A percentile compares a stretch with the other conserved stretches of the same genome.
phyloP scores from a whole-genome alignment of 2,329 filamentous ascomycete species.

The Malbranchea zuffiana region DNA sequence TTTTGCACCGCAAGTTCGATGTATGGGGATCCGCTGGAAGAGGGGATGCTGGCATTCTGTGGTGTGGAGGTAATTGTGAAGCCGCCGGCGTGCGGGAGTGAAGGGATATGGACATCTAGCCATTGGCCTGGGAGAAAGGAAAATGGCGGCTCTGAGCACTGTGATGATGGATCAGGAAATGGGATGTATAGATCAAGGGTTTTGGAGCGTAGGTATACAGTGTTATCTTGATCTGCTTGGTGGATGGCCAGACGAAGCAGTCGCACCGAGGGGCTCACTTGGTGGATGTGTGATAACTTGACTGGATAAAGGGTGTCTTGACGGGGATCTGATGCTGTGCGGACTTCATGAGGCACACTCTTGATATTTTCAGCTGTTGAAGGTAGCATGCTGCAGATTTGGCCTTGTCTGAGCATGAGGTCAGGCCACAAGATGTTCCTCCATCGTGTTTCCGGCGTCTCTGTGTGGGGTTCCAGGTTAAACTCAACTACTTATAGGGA shows the following conservation, averaged over 20 bases:
- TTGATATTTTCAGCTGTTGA: too few species aligned
- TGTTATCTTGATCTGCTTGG: not conserved
- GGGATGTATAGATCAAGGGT: not conserved
- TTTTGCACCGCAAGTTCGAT: slow-evolving; percentile 70
- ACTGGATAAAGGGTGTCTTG: slow-evolving; percentile 55
- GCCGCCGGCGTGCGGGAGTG: slow-evolving; percentile 59
- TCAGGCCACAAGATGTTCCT: too few species aligned
- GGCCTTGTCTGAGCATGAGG: too few species aligned
- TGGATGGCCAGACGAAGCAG: slow-evolving; percentile 54
- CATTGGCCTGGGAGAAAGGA: slow-evolving; percentile 77
- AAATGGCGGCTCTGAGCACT: slow-evolving; percentile 15
- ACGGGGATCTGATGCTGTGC: slow-evolving; percentile 64
- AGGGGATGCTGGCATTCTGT: slow-evolving; percentile 36
- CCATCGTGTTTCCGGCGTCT: too few species aligned
- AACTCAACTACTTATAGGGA: too few species aligned
- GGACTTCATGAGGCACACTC: slow-evolving; percentile 49
- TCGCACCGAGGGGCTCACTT: slow-evolving; percentile 57
- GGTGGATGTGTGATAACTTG: slow-evolving; percentile 48
- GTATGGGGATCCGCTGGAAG: slow-evolving; percentile 34
- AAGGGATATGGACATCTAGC: slow-evolving; percentile 71
- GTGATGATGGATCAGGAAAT: not conserved
- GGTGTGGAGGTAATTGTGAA: slow-evolving; percentile 81
- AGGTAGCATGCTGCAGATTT: not conserved
- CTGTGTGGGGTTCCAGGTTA: too few species aligned
- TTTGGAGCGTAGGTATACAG: not conserved